These are phyloP conservation scores for Aspergillus ruber DNA, from an alignment of 2,329 filamentous ascomycete genomes.

Conservation along the genomic window DNA sequence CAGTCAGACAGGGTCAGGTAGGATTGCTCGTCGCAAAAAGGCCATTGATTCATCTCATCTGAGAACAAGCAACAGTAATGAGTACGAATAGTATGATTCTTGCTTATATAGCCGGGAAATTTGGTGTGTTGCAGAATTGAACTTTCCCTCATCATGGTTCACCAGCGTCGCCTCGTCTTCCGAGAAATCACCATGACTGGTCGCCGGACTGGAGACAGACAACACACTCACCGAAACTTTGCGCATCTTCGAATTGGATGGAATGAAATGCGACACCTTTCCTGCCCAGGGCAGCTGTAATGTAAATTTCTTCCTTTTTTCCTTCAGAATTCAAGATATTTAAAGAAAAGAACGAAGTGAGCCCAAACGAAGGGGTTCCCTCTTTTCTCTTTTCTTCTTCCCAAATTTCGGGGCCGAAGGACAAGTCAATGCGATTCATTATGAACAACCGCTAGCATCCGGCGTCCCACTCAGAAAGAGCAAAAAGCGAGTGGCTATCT, in stretches of 20 bases:
- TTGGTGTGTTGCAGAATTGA: not conserved
- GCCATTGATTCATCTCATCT: too few relatives aligned
- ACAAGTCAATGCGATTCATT: slow-evolving; percentile 6
- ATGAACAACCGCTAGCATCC: slow-evolving; percentile 26
- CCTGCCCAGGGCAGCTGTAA: too few relatives aligned
- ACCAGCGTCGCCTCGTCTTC: not conserved
- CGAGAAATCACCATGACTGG: not conserved
- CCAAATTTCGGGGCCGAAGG: not conserved
- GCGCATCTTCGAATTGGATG: slow-evolving; percentile 5
- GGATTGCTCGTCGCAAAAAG: too few relatives aligned
- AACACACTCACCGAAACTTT: slow-evolving; percentile 16
- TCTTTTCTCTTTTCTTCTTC: not conserved
- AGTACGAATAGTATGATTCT: too few relatives aligned
- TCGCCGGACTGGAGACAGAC: slow-evolving; percentile 1
- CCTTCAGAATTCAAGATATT: too few relatives aligned
- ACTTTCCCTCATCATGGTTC: not conserved
- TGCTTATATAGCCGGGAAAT: not conserved
- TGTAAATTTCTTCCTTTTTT: too few relatives aligned
- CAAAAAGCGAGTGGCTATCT: slow-evolving; percentile 7
- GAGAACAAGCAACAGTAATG: too few relatives aligned
- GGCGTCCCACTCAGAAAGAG: slow-evolving; percentile 17
- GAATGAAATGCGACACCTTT: not conserved
- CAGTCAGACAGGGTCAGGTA: too few relatives aligned
- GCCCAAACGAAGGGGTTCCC: not conserved
- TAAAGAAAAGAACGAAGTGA: not conserved